Conservation (phyloP, 495 filamentous ascomycete genomes). For the Peziza echinospora region DNA sequence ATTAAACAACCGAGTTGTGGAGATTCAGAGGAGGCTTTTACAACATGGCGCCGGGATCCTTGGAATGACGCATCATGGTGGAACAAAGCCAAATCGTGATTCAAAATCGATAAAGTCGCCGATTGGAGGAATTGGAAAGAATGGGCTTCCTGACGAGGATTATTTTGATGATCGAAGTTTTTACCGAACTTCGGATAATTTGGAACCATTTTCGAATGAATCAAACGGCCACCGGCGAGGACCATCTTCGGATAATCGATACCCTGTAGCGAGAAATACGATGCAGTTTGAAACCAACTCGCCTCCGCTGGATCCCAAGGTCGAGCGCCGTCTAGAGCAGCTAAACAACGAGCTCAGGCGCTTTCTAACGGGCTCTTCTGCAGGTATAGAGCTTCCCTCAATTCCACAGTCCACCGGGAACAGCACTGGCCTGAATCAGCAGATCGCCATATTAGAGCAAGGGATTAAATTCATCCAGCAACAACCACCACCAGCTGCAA, state of each 20-base stretch:
- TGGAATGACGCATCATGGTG: slow-evolving; percentile 59
- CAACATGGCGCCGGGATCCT: slow-evolving; percentile 81
- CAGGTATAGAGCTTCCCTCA: slow-evolving; percentile 26
- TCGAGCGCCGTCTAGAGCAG: slow-evolving; percentile 47
- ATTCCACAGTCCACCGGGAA: slow-evolving; percentile 27
- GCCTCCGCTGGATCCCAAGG: slow-evolving; percentile 27
- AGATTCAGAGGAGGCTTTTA: slow-evolving; percentile 49
- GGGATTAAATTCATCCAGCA: slow-evolving; percentile 22
- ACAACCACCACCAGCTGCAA: slow-evolving; percentile 11
- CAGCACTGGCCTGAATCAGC: slow-evolving; percentile 23
- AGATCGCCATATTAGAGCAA: slow-evolving; percentile 31
- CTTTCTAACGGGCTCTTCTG: slow-evolving; percentile 26
- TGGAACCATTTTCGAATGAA: slow-evolving; percentile 31
- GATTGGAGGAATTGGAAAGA: not conserved
- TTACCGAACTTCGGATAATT: slow-evolving; percentile 47
- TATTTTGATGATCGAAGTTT: slow-evolving; percentile 59
- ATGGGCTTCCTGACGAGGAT: not conserved
- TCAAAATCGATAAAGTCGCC: not conserved
- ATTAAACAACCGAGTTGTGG: slow-evolving; percentile 48
- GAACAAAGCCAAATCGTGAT: not conserved
- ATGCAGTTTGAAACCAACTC: not conserved
- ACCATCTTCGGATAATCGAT: slow-evolving; percentile 25
- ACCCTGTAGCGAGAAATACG: too few species aligned
- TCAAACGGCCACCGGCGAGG: slow-evolving; percentile 25
- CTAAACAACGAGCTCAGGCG: slow-evolving; percentile 41